A percentile compares a stretch with the other conserved stretches of the same genome.
Conservation (phyloP, 352 stramenopile species). For the Pythium oligandrum region DNA sequence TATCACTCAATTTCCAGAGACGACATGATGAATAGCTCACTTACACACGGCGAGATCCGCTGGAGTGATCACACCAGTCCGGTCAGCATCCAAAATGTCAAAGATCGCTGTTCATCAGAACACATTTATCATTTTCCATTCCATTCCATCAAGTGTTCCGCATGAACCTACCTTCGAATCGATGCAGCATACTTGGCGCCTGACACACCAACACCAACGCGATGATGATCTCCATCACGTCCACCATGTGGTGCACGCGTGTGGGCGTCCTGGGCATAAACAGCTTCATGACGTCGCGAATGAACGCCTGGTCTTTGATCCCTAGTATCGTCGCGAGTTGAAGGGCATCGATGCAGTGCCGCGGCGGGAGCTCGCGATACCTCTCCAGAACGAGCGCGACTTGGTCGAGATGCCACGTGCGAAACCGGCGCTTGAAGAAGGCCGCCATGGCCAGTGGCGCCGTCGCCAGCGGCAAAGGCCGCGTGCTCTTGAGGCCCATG, state of each 20-base stretch:
- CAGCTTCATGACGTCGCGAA: constrained; percentile 42
- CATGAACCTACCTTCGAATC: constrained; percentile 39
- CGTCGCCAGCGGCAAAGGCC: constrained; percentile 35
- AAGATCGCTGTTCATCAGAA: constrained; percentile 38
- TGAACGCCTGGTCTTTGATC: constrained; percentile 41
- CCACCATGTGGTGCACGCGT: constrained; percentile 61
- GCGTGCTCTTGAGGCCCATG: constrained; percentile 61
- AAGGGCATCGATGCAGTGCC: constrained; percentile 53
- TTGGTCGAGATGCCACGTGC: constrained; percentile 54
- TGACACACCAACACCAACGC: constrained; percentile 61
- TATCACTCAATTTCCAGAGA: not conserved
- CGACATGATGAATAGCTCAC: not conserved
- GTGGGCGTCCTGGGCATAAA: constrained; percentile 52
- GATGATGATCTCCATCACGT: constrained; percentile 64
- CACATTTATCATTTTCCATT: not conserved
- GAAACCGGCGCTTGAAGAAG: constrained; percentile 47
- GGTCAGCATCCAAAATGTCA: constrained; percentile 44
- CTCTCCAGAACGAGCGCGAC: constrained; percentile 43
- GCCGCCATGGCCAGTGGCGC: constrained; percentile 39
- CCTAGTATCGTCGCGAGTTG: constrained; percentile 44
- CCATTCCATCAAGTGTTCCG: not conserved
- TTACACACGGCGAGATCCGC: constrained; percentile 30
- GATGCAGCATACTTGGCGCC: constrained; percentile 43
- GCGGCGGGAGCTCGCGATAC: constrained; percentile 48
- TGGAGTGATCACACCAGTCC: constrained; percentile 25